phyloP scores from a whole-genome alignment of 1,139 yeast species.

The Blastobotrys indianensis region DNA sequence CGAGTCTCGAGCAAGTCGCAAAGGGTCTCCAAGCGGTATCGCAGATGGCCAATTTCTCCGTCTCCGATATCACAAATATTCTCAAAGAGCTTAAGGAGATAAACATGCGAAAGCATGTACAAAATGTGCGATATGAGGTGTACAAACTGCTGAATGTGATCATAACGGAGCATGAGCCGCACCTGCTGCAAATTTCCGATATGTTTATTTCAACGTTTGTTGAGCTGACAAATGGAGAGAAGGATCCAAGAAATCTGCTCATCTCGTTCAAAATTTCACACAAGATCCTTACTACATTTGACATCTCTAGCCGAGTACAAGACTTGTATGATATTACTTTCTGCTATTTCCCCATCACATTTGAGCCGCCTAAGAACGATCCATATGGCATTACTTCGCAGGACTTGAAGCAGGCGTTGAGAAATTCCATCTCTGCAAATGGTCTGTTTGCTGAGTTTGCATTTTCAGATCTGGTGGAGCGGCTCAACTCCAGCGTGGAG shows the following conservation, averaged over 20 bases:
- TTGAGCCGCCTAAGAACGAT: conserved; percentile 87
- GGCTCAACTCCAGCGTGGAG: conserved; percentile 76
- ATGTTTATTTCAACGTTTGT: conserved; percentile 52
- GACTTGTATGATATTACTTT: conserved; percentile 83
- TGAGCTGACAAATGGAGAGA: conserved; percentile 76
- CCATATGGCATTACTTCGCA: conserved; percentile 77
- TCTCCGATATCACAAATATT: conserved; percentile 31
- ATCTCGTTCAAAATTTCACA: conserved; percentile 58
- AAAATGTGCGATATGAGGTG: conserved; percentile 56
- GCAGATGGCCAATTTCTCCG: conserved; percentile 35
- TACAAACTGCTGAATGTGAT: conserved; percentile 46
- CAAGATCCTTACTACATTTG: conserved; percentile 43
- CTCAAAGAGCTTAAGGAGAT: conserved; percentile 44
- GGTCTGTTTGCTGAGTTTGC: conserved; percentile 64
- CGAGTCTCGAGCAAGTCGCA: conserved; percentile 48
- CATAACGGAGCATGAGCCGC: conserved; percentile 26
- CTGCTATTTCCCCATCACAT: conserved; percentile 95
- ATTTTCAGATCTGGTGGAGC: conserved; percentile 73
- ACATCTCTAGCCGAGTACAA: conserved; percentile 39
- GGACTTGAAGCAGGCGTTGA: conserved; percentile 58
- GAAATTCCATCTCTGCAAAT: conserved; percentile 53
- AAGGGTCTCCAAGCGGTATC: conserved; percentile 51
- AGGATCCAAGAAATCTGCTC: conserved; percentile 84
- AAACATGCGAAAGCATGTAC: conserved; percentile 57
- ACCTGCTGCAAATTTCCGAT: conserved; percentile 14